Evolutionary conservation across 768 basidiomycete species (phyloP).

Genomic region (Podaxis sp.): DNA sequence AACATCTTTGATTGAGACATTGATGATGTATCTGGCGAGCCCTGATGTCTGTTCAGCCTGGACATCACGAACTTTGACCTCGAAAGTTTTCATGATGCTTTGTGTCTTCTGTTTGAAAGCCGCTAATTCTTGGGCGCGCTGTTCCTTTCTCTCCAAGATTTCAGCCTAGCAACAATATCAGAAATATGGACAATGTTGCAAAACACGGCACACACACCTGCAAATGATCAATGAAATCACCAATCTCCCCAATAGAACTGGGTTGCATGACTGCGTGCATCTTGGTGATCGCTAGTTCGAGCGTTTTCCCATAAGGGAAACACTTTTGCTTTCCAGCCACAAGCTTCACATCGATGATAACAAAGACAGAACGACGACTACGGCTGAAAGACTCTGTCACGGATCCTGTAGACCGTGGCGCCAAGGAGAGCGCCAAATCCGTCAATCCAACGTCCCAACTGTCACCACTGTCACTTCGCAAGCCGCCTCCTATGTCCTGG

Average conservation of each 20-base stretch:
- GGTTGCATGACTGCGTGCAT: constrained; percentile 95
- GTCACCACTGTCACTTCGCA: constrained; percentile 45
- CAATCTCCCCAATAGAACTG: constrained; percentile 87
- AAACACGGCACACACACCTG: constrained; percentile 49
- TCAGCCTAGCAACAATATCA: constrained; percentile 53
- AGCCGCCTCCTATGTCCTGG: constrained; percentile 65
- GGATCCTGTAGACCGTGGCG: constrained; percentile 48
- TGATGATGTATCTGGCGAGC: constrained; percentile 56
- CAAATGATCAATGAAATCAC: constrained; percentile 84
- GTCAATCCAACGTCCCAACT: constrained; percentile 71
- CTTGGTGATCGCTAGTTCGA: constrained; percentile 64
- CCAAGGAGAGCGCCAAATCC: constrained; percentile 82
- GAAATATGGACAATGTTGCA: neutral
- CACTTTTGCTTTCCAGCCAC: constrained; percentile 35
- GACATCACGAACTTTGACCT: constrained; percentile 52
- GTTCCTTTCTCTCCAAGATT: constrained; percentile 68
- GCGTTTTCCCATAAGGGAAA: constrained; percentile 27
- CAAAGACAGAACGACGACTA: constrained; percentile 76
- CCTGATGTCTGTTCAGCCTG: constrained; percentile 42
- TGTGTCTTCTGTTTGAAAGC: constrained; percentile 83
- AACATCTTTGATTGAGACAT: constrained; percentile 60
- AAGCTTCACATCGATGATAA: constrained; percentile 68
- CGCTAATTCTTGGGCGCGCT: constrained; percentile 73
- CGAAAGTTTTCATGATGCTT: constrained; percentile 72
- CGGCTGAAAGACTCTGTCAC: constrained; percentile 49